A percentile compares a stretch with the other conserved stretches of the same genome.
These are phyloP conservation scores for Aristolochia fimbriata DNA, from an alignment of 164 flowering plant species.

Conservation along the genomic window DNA sequence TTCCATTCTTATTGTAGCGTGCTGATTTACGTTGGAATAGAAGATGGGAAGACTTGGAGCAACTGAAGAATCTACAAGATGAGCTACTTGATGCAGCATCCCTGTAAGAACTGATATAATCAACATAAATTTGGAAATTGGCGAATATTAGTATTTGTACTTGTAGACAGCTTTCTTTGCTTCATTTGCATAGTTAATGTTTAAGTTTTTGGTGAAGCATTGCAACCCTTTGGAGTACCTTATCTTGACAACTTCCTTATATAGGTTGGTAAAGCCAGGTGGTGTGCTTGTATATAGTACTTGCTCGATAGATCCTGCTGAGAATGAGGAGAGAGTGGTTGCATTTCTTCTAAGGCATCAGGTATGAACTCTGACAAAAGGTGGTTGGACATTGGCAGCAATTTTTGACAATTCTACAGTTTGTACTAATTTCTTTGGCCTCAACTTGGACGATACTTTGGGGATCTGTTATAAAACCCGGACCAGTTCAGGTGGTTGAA, in stretches of 20 bases:
- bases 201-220: too few species aligned
- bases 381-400: not conserved
- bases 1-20: constrained; percentile 34
- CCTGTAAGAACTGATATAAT: constrained; percentile 27
- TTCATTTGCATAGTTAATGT: not conserved
- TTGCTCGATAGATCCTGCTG: constrained; percentile 92
- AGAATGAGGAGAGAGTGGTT: constrained; percentile 74
- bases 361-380: constrained; percentile 27
- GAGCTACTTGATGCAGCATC: constrained; percentile 85
- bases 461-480: too few species aligned
- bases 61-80: constrained; percentile 67
- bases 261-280: constrained; percentile 75
- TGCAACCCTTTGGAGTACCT: not conserved
- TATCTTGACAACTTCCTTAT: not conserved
- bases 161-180: not conserved
- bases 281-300: constrained; percentile 86
- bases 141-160: not conserved
- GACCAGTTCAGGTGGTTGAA: too few species aligned
- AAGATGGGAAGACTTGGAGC: constrained; percentile 67
- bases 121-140: not conserved
- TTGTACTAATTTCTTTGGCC: not conserved
- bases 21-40: constrained; percentile 93
- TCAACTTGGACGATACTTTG: too few species aligned
- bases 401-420: not conserved
- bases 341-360: constrained; percentile 75